Evolutionary conservation across 129 eudicot species (phyloP).

Genomic region (Flaveria ramosissima): DNA sequence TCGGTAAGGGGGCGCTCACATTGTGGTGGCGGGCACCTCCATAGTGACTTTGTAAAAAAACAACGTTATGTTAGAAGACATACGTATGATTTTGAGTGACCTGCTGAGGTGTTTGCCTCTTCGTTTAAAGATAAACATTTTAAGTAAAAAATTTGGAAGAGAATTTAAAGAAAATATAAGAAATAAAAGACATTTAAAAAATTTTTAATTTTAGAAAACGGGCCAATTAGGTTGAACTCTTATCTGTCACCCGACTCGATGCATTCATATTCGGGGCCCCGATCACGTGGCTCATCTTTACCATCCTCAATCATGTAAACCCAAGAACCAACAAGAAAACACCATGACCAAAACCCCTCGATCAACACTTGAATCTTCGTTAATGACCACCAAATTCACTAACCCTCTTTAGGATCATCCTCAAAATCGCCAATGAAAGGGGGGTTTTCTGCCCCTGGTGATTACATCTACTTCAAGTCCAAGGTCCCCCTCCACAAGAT

Average conservation of each 20-base stretch:
- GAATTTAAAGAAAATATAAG: too few species aligned
- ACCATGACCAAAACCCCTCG: slow-evolving; percentile 14
- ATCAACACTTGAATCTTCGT: slow-evolving; percentile 22
- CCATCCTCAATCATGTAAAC: slow-evolving; percentile 24
- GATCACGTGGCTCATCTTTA: slow-evolving; percentile 39
- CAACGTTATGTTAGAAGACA: too few species aligned
- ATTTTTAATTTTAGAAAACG: too few species aligned
- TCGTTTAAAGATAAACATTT: too few species aligned
- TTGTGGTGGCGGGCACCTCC: too few species aligned
- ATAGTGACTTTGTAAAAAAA: too few species aligned
- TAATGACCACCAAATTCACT: slow-evolving; percentile 23
- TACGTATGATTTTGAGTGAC: too few species aligned
- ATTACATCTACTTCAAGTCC: slow-evolving; percentile 97
- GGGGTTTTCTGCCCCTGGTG: slow-evolving; percentile 87
- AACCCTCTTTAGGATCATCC: slow-evolving; percentile 1
- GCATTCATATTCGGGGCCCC: slow-evolving; percentile 35
- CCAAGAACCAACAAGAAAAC: not conserved
- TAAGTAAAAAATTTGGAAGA: too few species aligned
- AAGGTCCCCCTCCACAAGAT: slow-evolving; percentile 99
- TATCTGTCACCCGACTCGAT: slow-evolving; percentile 26
- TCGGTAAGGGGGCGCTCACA: too few species aligned
- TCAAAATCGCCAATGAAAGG: slow-evolving; percentile 62
- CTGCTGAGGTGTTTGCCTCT: too few species aligned
- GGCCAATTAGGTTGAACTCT: slow-evolving; percentile 7
- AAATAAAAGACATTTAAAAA: too few species aligned